Conservation (phyloP, 2,329 filamentous ascomycete genomes). For the Pseudogymnoascus sp. region DNA sequence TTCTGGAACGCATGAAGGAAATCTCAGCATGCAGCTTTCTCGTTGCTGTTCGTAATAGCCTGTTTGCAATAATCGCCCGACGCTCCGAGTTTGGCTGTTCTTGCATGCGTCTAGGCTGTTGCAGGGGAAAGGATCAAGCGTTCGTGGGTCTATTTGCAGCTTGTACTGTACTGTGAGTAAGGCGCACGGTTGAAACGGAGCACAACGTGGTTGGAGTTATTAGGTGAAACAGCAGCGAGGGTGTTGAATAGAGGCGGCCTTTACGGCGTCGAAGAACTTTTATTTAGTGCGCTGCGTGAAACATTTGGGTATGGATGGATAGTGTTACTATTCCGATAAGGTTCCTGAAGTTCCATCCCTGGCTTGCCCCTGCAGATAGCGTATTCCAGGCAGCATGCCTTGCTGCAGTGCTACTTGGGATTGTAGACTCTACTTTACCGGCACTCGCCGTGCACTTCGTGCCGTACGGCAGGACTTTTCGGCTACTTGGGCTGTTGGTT, state of each 20-base stretch:
- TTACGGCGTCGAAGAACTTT: background rate
- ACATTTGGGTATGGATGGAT: background rate
- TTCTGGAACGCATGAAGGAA: background rate
- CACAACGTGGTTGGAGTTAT: background rate
- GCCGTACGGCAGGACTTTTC: background rate
- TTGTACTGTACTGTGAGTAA: too few species aligned
- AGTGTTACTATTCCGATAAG: background rate
- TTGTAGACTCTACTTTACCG: background rate
- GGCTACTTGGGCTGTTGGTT: background rate
- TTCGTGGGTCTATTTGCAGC: background rate
- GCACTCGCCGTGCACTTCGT: background rate
- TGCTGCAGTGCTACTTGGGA: background rate
- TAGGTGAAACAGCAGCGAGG: background rate
- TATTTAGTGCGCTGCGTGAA: background rate
- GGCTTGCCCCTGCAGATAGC: background rate
- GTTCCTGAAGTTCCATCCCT: background rate
- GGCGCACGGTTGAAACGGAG: background rate
- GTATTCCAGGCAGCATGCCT: background rate
- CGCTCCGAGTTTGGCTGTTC: background rate
- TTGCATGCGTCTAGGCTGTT: background rate
- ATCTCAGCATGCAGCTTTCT: background rate
- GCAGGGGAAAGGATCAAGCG: background rate
- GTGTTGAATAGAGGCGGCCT: background rate
- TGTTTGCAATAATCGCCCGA: background rate
- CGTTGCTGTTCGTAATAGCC: background rate